Conservation (phyloP, 331 rosid genomes). For the Prunus yedoensis region DNA sequence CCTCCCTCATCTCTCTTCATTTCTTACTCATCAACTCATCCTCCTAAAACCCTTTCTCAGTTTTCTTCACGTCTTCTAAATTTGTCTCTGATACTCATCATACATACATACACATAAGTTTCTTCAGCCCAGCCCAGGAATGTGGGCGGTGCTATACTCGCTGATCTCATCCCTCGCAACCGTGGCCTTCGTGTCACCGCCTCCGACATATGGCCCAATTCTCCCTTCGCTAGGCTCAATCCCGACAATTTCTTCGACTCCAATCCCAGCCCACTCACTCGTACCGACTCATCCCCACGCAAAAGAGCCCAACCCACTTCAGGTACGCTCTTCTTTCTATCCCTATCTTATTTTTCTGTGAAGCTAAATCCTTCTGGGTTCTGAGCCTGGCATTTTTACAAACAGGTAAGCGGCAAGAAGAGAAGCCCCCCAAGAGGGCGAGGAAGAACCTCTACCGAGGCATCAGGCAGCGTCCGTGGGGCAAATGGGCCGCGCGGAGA, state of each 20-base stretch:
- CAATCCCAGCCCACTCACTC: conserved; percentile 2
- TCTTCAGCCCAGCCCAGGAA: not conserved
- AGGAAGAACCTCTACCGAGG: conserved; percentile 94
- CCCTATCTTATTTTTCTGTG: not conserved
- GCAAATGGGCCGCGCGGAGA: conserved; percentile 99
- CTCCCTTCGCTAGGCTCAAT: conserved; percentile 31
- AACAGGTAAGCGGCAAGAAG: conserved; percentile 45
- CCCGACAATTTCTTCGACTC: conserved; percentile 16
- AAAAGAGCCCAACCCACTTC: conserved; percentile 38
- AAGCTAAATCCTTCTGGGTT: not conserved
- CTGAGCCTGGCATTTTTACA: conserved; percentile 16
- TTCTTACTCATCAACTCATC: not conserved
- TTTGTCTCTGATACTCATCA: not conserved
- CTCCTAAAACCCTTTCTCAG: not conserved
- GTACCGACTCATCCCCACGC: conserved; percentile 6
- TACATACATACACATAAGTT: not conserved
- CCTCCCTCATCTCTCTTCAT: not conserved
- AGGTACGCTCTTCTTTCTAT: conserved; percentile 30
- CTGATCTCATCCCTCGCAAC: conserved; percentile 65
- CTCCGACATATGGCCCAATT: conserved; percentile 65
- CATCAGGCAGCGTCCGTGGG: conserved; percentile 98
- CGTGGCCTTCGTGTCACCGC: conserved; percentile 46
- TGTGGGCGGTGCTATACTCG: conserved; percentile 96
- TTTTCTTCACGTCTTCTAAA: not conserved
- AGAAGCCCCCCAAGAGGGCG: conserved; percentile 70